These are phyloP conservation scores for Suillus bovinus DNA, from an alignment of 768 basidiomycete genomes.

Conservation along the genomic window DNA sequence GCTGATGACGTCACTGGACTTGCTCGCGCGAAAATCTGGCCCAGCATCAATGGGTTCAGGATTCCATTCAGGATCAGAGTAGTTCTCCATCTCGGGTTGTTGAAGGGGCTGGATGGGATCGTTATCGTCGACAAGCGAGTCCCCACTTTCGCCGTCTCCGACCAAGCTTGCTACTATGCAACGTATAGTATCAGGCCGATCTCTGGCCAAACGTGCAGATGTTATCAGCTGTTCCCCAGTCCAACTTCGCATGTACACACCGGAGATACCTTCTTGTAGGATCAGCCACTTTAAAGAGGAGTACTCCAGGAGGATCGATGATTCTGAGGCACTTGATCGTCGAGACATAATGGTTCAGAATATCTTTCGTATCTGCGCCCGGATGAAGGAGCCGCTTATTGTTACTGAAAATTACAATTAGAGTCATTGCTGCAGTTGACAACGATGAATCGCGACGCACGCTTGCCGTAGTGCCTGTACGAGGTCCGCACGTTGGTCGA, in stretches of 20 bases:
- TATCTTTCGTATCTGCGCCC: conserved; percentile 91
- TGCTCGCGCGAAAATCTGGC: conserved; percentile 89
- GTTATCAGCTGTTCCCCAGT: not conserved
- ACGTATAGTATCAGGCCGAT: conserved; percentile 89
- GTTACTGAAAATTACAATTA: conserved; percentile 51
- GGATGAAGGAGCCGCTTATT: conserved; percentile 90
- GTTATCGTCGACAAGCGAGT: conserved; percentile 81
- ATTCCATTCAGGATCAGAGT: conserved; percentile 89
- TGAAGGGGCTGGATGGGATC: conserved; percentile 79
- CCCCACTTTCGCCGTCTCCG: conserved; percentile 79
- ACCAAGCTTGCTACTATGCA: conserved; percentile 92
- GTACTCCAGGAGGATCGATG: conserved; percentile 89
- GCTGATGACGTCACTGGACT: conserved; percentile 91
- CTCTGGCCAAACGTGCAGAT: conserved; percentile 42
- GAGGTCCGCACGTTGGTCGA: conserved; percentile 76
- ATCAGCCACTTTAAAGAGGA: conserved; percentile 91
- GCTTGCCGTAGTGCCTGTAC: conserved; percentile 77
- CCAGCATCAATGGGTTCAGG: conserved; percentile 97
- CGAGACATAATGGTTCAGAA: conserved; percentile 86
- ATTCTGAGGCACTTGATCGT: conserved; percentile 90
- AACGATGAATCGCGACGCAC: conserved; percentile 38
- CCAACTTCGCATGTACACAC: conserved; percentile 37
- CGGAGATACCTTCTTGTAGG: conserved; percentile 89
- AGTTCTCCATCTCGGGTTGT: conserved; percentile 80
- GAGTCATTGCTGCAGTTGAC: not conserved